Evolutionary conservation across 768 basidiomycete species (phyloP).

Genomic region (Boletus vinaceobasis): DNA sequence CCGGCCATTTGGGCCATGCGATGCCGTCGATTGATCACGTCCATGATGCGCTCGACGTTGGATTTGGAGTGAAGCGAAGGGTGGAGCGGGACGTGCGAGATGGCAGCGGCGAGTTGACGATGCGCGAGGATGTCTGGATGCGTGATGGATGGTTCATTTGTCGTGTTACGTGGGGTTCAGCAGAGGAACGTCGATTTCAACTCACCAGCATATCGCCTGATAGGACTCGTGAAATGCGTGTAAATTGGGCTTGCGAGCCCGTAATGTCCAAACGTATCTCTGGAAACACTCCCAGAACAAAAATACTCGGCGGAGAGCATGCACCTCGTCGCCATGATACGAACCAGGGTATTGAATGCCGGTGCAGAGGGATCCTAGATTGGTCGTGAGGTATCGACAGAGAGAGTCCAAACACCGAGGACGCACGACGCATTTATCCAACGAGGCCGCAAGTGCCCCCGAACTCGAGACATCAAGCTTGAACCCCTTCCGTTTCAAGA

Average conservation of each 20-base stretch:
- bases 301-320: conserved; percentile 99
- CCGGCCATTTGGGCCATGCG: conserved; percentile 98
- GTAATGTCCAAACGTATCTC: conserved; percentile 94
- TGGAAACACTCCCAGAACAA: conserved; percentile 88
- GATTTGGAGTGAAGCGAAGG: conserved; percentile 83
- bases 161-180: background rate
- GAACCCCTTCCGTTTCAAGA: conserved; percentile 80
- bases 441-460: conserved; percentile 79
- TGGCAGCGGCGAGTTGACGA: conserved; percentile 88
- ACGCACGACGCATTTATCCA: conserved; percentile 84
- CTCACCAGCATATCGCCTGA: conserved; percentile 89
- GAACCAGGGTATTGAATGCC: conserved; percentile 94
- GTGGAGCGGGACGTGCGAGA: conserved; percentile 79
- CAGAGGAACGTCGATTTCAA: background rate
- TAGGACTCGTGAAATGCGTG: conserved; percentile 98
- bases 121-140: conserved; percentile 86
- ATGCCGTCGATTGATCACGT: conserved; percentile 87
- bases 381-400: background rate
- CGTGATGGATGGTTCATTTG: background rate
- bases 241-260: conserved; percentile 97
- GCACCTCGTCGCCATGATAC: conserved; percentile 98
- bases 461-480: conserved; percentile 88
- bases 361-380: conserved; percentile 75
- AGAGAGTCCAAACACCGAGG: background rate
- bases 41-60: conserved; percentile 82